Percentiles rank a stretch among this genome's conserved stretches.
Evolutionary conservation across 2,329 filamentous ascomycete species (phyloP).

Genomic region (Graphilbum fragrans): DNA sequence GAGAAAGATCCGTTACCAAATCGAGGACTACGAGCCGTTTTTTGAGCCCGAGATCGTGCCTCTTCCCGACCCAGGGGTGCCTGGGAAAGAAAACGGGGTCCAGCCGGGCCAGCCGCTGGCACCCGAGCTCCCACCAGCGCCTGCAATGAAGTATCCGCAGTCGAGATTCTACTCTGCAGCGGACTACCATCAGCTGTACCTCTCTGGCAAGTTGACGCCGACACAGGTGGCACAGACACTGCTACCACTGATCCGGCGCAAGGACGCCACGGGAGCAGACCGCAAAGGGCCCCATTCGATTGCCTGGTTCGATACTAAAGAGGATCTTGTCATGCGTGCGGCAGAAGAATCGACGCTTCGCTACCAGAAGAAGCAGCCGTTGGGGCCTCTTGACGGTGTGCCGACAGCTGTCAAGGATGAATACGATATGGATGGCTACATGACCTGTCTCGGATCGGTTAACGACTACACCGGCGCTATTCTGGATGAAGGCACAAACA

Average conservation of each 20-base stretch:
- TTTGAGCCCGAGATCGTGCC: constrained; percentile 35
- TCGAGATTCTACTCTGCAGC: constrained; percentile 31
- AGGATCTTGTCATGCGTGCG: constrained; percentile 26
- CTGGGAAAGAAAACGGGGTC: too few relatives aligned
- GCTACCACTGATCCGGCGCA: constrained; percentile 30
- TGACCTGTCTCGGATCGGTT: constrained; percentile 49
- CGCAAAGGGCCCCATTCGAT: constrained; percentile 25
- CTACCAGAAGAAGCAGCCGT: constrained; percentile 39
- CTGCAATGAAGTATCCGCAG: constrained; percentile 18
- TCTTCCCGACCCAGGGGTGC: constrained; percentile 11
- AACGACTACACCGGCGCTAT: constrained; percentile 44
- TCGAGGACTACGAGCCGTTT: constrained; percentile 37
- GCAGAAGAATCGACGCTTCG: constrained; percentile 31
- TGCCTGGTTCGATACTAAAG: constrained; percentile 31
- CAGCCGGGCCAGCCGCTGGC: constrained; percentile 7
- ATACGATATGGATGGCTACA: constrained; percentile 63
- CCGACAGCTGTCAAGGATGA: constrained; percentile 69
- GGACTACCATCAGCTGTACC: constrained; percentile 31
- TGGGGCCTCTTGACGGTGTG: constrained; percentile 59
- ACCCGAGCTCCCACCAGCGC: background rate
- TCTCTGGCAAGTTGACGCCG: constrained; percentile 32
- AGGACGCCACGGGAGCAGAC: constrained; percentile 14
- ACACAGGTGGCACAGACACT: constrained; percentile 30
- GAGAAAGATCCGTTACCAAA: constrained; percentile 34
- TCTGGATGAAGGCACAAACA: constrained; percentile 25